phyloP scores from a whole-genome alignment of 371 early-diverging fungal species.

The Mortierella sp. region DNA sequence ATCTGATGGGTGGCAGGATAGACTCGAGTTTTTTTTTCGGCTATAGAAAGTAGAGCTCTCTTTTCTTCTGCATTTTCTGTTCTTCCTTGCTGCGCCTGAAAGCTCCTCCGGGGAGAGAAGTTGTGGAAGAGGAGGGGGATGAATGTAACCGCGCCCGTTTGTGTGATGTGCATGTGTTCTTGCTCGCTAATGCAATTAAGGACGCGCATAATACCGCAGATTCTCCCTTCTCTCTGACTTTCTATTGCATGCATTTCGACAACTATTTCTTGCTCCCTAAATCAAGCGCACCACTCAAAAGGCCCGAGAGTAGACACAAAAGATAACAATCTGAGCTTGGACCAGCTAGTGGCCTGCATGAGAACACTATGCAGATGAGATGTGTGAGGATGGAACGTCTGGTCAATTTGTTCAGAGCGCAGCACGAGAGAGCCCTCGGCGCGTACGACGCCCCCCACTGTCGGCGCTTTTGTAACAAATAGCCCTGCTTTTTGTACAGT shows the following conservation, averaged over 20 bases:
- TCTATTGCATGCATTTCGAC: constrained; percentile 15
- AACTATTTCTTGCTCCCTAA: neutral
- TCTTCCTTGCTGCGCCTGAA: too few species aligned
- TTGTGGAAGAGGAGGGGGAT: too few species aligned
- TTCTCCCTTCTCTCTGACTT: neutral
- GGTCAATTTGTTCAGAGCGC: neutral
- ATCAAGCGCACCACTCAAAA: neutral
- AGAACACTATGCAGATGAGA: neutral
- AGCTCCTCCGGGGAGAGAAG: neutral
- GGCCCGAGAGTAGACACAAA: neutral
- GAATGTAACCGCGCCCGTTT: neutral
- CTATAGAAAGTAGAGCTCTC: too few species aligned
- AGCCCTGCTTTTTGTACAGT: constrained; percentile 5
- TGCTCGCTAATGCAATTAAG: constrained; percentile 15
- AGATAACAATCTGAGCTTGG: constrained; percentile 4
- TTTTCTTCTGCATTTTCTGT: too few species aligned
- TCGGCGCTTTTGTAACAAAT: neutral
- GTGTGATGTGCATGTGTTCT: neutral
- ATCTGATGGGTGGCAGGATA: too few species aligned
- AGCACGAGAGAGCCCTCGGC: neutral
- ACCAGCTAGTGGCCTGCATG: constrained; percentile 2
- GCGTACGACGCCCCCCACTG: neutral
- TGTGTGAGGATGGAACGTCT: constrained; percentile 3
- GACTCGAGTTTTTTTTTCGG: too few species aligned
- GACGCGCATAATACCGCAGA: constrained; percentile 1